Percentiles rank a stretch among this genome's conserved stretches.
Evolutionary conservation across 306 rosid genomes (phyloP).

Genomic region (Sicyos edulis): DNA sequence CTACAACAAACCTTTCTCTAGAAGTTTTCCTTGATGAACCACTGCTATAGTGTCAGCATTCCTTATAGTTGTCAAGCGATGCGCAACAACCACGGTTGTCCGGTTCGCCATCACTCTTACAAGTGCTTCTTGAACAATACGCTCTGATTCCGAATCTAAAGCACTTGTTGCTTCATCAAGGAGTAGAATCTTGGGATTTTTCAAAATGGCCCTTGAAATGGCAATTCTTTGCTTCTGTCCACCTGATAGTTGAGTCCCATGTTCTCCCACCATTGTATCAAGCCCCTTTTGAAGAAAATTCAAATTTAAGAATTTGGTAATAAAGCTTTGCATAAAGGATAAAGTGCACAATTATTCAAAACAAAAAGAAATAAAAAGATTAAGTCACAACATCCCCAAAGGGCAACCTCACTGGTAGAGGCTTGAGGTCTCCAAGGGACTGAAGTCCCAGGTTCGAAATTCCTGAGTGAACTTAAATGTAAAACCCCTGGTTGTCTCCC

Average conservation of each 20-base stretch:
- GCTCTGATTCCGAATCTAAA: slow-evolving; percentile 83
- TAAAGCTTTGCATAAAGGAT: background rate
- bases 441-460: too few species aligned
- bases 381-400: too few species aligned
- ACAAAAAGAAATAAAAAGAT: too few species aligned
- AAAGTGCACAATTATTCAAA: background rate
- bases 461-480: too few species aligned
- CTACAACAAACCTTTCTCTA: slow-evolving; percentile 53
- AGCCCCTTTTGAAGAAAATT: slow-evolving; percentile 46
- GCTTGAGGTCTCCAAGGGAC: too few species aligned
- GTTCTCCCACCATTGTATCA: slow-evolving; percentile 76
- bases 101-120: slow-evolving; percentile 52
- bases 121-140: slow-evolving; percentile 80
- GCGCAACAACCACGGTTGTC: slow-evolving; percentile 84
- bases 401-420: too few species aligned
- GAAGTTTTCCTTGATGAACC: slow-evolving; percentile 72
- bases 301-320: background rate
- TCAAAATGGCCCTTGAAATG: slow-evolving; percentile 84
- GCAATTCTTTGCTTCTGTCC: slow-evolving; percentile 98
- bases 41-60: slow-evolving; percentile 78
- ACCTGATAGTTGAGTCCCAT: slow-evolving; percentile 87
- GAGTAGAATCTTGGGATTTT: slow-evolving; percentile 79
- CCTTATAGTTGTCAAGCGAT: slow-evolving; percentile 80
- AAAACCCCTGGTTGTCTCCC: too few species aligned
- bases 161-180: slow-evolving; percentile 97